Evolutionary conservation across 768 basidiomycete genomes (phyloP).

Genomic region (Boletus rubescentipes): DNA sequence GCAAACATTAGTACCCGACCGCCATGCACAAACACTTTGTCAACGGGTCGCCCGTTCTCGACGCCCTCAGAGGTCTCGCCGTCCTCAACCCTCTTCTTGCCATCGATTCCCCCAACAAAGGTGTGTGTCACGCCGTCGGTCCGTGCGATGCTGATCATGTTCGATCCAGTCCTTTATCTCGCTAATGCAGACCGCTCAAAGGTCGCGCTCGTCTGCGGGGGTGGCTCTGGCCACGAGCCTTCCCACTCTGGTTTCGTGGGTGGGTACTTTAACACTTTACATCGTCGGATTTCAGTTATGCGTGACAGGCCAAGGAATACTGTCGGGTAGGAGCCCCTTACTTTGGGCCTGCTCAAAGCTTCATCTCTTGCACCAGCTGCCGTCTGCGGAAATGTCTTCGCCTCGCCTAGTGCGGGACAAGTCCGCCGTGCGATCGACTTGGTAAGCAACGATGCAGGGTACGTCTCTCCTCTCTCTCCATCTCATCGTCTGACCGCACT

Average conservation of each 20-base stretch:
- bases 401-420: conserved; percentile 85
- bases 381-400: conserved; percentile 87
- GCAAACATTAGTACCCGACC: neutral
- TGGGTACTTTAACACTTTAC: conserved; percentile 28
- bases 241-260: conserved; percentile 91
- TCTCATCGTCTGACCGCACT: neutral
- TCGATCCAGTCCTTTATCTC: conserved; percentile 57
- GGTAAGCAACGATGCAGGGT: conserved; percentile 72
- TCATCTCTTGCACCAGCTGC: conserved; percentile 47
- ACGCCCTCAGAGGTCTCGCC: conserved; percentile 74
- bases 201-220: conserved; percentile 80
- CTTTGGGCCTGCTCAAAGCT: neutral
- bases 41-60: conserved; percentile 73
- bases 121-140: conserved; percentile 21
- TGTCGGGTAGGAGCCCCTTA: conserved; percentile 51
- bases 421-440: conserved; percentile 79
- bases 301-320: conserved; percentile 65
- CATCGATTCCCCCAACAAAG: conserved; percentile 70
- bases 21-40: conserved; percentile 66
- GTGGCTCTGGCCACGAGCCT: conserved; percentile 90
- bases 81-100: conserved; percentile 68
- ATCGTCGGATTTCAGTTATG: neutral
- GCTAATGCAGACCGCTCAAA: conserved; percentile 56
- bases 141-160: neutral
- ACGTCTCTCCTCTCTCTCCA: conserved; percentile 14